phyloP scores from a whole-genome alignment of 176 grass and related monocot genomes.

The Triticum turgidum region DNA sequence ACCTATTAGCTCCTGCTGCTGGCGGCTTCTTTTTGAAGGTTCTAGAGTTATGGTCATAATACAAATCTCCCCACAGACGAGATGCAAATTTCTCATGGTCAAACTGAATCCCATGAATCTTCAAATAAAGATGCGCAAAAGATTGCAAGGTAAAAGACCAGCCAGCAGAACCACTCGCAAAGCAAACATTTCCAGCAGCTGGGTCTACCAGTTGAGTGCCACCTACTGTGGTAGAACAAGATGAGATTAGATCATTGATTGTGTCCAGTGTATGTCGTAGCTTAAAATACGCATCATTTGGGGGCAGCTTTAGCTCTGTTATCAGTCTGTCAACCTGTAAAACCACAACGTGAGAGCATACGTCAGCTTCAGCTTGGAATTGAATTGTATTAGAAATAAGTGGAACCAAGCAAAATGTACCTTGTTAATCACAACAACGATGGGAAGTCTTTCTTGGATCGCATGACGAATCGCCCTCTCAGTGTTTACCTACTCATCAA shows the following conservation, averaged over 20 bases:
- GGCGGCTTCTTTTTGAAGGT: constrained; percentile 91
- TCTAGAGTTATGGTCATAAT: constrained; percentile 84
- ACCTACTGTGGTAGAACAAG: constrained; percentile 87
- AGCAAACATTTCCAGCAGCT: constrained; percentile 87
- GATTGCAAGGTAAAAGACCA: constrained; percentile 99
- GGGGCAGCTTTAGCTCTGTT: constrained; percentile 92
- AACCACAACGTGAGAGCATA: constrained; percentile 17
- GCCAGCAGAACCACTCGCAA: constrained; percentile 89
- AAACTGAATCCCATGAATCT: constrained; percentile 87
- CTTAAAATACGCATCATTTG: constrained; percentile 99
- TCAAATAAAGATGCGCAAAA: constrained; percentile 85
- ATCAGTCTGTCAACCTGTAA: constrained; percentile 91
- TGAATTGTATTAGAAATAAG: constrained; percentile 15
- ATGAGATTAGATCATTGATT: constrained; percentile 92
- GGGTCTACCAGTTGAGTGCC: constrained; percentile 86
- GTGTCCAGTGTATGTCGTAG: constrained; percentile 81
- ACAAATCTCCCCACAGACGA: constrained; percentile 89
- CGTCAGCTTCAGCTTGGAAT: constrained; percentile 7
- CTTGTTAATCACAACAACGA: constrained; percentile 99
- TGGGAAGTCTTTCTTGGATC: constrained; percentile 91
- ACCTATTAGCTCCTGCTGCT: constrained; percentile 92
- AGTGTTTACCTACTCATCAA: constrained; percentile 83
- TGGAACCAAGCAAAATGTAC: constrained; percentile 22
- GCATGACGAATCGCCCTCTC: constrained; percentile 98
- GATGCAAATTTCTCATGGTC: constrained; percentile 90